Evolutionary conservation across 2,329 filamentous ascomycete species (phyloP).

Genomic region (Didymella pomorum): DNA sequence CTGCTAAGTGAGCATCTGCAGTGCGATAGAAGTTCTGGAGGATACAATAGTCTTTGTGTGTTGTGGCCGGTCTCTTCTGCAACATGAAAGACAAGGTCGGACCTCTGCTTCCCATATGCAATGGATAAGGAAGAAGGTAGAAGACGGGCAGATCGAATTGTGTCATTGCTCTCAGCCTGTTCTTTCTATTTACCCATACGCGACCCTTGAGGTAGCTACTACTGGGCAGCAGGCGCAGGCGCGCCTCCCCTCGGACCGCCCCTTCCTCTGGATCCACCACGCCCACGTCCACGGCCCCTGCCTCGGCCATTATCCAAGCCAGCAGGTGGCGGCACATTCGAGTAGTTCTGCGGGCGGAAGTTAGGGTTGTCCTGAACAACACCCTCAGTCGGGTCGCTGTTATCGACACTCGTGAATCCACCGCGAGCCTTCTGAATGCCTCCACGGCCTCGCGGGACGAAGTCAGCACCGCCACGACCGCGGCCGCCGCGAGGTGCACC

Average conservation of each 20-base stretch:
- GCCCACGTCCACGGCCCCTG: slow-evolving; percentile 40
- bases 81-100: no score
- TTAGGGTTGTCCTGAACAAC: slow-evolving; percentile 63
- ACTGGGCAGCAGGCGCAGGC: slow-evolving; percentile 27
- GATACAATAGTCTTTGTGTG: no score
- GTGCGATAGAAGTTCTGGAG: no score
- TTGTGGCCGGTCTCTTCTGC: no score
- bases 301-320: slow-evolving; percentile 37
- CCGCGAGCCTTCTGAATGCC: slow-evolving; percentile 47
- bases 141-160: not conserved
- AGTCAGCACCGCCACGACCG: slow-evolving; percentile 36
- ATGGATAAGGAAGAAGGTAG: no score
- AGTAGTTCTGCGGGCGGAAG: slow-evolving; percentile 61
- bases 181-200: not conserved
- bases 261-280: slow-evolving; percentile 44
- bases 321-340: slow-evolving; percentile 48
- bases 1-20: no score
- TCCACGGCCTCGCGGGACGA: slow-evolving; percentile 52
- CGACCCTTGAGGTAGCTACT: slow-evolving; percentile 6
- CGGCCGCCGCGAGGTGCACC: slow-evolving; percentile 41
- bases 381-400: slow-evolving; percentile 61
- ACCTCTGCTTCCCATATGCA: no score
- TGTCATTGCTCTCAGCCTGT: not conserved
- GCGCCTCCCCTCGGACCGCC: slow-evolving; percentile 41
- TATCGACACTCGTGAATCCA: slow-evolving; percentile 59